These are phyloP conservation scores for Bathelium albidoporum DNA, from an alignment of 495 filamentous ascomycete species.

Conservation along the genomic window DNA sequence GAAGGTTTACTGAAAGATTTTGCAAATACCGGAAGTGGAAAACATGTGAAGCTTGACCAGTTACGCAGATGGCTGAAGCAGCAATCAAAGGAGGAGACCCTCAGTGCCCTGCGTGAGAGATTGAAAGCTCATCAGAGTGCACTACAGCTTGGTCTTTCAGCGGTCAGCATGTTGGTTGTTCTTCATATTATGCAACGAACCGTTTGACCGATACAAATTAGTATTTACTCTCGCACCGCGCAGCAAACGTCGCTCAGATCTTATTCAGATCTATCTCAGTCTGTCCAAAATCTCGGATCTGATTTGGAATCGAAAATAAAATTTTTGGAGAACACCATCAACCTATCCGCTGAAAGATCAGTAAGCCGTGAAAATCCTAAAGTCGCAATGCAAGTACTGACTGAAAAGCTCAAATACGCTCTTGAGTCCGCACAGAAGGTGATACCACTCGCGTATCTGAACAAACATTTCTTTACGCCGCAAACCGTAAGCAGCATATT, in stretches of 20 bases:
- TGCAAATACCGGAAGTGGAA: constrained; percentile 2
- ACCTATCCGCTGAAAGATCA: constrained; percentile 1
- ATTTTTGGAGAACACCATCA: not conserved
- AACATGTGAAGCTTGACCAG: constrained; percentile 4
- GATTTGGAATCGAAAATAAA: constrained; percentile 1
- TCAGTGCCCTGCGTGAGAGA: not conserved
- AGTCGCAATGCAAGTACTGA: not conserved
- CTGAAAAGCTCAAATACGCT: not conserved
- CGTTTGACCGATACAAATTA: not conserved
- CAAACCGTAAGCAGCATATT: constrained; percentile 5
- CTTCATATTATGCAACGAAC: not conserved
- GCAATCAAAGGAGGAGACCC: not conserved
- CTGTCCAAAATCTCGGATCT: not conserved
- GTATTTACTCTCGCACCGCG: not conserved
- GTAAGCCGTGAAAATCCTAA: not conserved
- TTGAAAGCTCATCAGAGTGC: constrained; percentile 4
- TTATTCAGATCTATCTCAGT: constrained; percentile 1
- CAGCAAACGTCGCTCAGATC: constrained; percentile 2
- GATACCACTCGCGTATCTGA: not conserved
- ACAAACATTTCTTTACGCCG: constrained; percentile 1
- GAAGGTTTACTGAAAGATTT: not conserved
- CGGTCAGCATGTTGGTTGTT: not conserved
- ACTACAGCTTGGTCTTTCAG: not conserved
- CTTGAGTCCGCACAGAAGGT: not conserved
- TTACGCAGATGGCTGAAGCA: constrained; percentile 4